These are phyloP conservation scores for Populus tremula DNA, from an alignment of 345 rosid species.

Conservation along the genomic window DNA sequence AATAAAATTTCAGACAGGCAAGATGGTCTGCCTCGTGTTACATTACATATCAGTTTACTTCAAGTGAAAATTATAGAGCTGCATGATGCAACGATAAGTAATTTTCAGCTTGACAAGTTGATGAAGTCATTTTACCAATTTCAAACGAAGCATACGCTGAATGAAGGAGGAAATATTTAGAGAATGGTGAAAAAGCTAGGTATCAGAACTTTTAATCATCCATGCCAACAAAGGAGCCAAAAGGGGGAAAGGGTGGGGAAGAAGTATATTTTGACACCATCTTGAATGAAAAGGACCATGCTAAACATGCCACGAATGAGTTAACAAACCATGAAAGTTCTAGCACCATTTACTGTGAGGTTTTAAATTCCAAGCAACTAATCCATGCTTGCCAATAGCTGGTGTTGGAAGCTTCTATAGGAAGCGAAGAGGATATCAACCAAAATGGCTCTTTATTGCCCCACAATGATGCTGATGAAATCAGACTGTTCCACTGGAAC, in stretches of 20 bases:
- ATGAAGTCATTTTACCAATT: neutral
- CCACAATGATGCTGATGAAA: neutral
- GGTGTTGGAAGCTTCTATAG: neutral
- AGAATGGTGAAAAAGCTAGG: too few relatives aligned
- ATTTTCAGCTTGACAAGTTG: neutral
- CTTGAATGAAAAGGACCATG: neutral
- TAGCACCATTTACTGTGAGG: neutral
- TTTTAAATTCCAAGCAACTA: neutral
- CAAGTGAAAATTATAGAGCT: neutral
- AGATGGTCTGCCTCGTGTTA: neutral
- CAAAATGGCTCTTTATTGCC: neutral
- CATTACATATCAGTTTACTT: neutral
- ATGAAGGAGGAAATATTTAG: neutral
- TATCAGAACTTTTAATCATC: too few relatives aligned
- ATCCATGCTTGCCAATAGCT: neutral
- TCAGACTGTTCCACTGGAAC: neutral
- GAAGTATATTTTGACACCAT: neutral
- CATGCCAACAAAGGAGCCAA: neutral
- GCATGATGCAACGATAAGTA: neutral
- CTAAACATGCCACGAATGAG: neutral
- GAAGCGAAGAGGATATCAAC: neutral
- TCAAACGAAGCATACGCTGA: neutral
- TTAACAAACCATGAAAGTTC: neutral
- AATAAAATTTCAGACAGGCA: neutral
- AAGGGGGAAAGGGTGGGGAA: too few relatives aligned